phyloP scores from a whole-genome alignment of 176 grass and related monocot species.

The Zea luxurians region DNA sequence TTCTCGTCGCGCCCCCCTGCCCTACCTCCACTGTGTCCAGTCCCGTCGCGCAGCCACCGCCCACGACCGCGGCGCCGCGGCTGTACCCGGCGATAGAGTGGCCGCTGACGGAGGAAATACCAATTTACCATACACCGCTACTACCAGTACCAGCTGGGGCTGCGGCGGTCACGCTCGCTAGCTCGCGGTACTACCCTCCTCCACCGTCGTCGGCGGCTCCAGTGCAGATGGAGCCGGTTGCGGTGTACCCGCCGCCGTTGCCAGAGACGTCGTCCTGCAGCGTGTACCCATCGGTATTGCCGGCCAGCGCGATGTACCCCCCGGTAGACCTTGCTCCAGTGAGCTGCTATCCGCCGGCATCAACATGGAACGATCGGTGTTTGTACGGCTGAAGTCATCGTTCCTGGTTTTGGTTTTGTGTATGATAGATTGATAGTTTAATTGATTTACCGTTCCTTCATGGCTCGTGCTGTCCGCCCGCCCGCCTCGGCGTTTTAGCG shows the following conservation, averaged over 20 bases:
- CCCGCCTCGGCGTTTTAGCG: not conserved
- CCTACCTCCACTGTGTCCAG: not conserved
- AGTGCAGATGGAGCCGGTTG: not conserved
- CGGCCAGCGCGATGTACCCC: slow-evolving; percentile 32
- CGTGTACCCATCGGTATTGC: slow-evolving; percentile 5
- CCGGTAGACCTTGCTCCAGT: slow-evolving; percentile 38
- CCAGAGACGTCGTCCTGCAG: not conserved
- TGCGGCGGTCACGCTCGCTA: not conserved
- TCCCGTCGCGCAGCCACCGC: not conserved
- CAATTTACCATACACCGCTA: slow-evolving; percentile 30
- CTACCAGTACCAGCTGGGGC: no score
- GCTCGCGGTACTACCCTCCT: not conserved
- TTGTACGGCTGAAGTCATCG: slow-evolving; percentile 33
- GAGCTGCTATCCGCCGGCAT: slow-evolving; percentile 37
- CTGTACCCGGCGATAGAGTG: slow-evolving; percentile 50
- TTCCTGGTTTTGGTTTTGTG: not conserved
- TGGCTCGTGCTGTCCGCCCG: not conserved
- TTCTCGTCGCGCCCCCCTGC: not conserved
- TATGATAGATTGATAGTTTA: not conserved
- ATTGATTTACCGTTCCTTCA: slow-evolving; percentile 12
- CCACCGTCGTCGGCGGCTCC: not conserved
- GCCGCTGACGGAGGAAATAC: slow-evolving; percentile 9
- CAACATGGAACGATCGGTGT: slow-evolving; percentile 36
- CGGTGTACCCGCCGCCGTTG: slow-evolving; percentile 22
- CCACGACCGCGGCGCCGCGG: not conserved